Conservation (phyloP, 768 basidiomycete species). For the Mycena alexandri region DNA sequence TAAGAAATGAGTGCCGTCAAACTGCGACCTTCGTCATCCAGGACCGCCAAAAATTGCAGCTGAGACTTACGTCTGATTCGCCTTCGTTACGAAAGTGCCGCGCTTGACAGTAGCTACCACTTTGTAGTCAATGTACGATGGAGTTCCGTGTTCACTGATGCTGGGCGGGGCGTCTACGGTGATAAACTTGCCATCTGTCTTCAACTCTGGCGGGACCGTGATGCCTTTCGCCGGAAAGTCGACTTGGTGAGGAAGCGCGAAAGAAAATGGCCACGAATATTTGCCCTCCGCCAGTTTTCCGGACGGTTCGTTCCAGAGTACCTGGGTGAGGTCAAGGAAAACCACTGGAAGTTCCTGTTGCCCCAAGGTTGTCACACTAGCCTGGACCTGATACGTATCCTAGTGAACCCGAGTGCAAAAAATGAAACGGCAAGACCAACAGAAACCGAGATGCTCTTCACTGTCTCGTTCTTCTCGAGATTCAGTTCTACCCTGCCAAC, state of each 20-base stretch:
- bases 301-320: slow-evolving; percentile 54
- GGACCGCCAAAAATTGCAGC: neutral
- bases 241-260: slow-evolving; percentile 60
- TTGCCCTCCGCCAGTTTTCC: slow-evolving; percentile 58
- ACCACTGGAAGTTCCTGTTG: slow-evolving; percentile 58
- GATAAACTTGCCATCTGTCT: slow-evolving; percentile 47
- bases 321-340: slow-evolving; percentile 59
- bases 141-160: slow-evolving; percentile 67
- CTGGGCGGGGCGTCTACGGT: slow-evolving; percentile 62
- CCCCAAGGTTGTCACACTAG: slow-evolving; percentile 65
- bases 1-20: slow-evolving; percentile 50
- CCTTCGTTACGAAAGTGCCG: slow-evolving; percentile 52
- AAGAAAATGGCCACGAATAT: slow-evolving; percentile 62
- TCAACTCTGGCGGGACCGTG: too few species aligned
- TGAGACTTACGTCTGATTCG: slow-evolving; percentile 61
- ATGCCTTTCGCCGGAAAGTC: slow-evolving; percentile 40
- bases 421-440: slow-evolving; percentile 46
- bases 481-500: slow-evolving; percentile 65
- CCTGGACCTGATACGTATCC: slow-evolving; percentile 53
- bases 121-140: slow-evolving; percentile 69
- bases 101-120: slow-evolving; percentile 64
- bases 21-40: slow-evolving; percentile 33
- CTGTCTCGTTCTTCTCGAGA: slow-evolving; percentile 60
- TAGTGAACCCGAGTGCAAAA: neutral
- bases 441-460: slow-evolving; percentile 62